phyloP scores from a whole-genome alignment of 371 early-diverging fungal genomes.

The Thermomucor indicae-seudaticae region DNA sequence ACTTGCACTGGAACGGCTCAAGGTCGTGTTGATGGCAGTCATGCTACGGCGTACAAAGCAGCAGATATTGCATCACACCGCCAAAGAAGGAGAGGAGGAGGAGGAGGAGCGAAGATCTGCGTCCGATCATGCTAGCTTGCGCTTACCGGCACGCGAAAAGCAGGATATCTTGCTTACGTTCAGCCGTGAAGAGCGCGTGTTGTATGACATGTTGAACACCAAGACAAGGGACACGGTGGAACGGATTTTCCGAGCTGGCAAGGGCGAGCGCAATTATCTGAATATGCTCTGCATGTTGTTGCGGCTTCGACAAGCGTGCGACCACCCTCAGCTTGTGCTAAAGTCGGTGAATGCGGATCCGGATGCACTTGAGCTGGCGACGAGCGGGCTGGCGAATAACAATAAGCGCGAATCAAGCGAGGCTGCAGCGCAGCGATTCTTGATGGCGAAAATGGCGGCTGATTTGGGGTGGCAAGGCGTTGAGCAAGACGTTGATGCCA shows the following conservation, averaged over 20 bases:
- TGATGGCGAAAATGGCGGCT: constrained; percentile 25
- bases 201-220: constrained; percentile 57
- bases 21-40: constrained; percentile 58
- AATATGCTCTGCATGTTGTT: constrained; percentile 55
- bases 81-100: not conserved
- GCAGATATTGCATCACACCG: constrained; percentile 9
- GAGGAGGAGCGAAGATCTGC: not conserved
- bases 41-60: constrained; percentile 76
- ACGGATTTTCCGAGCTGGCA: constrained; percentile 30
- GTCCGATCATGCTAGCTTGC: constrained; percentile 39
- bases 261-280: constrained; percentile 49
- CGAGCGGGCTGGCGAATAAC: not conserved
- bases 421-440: constrained; percentile 12
- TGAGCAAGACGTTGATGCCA: not conserved
- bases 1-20: constrained; percentile 51
- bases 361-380: constrained; percentile 28
- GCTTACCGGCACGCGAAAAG: constrained; percentile 58
- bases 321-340: constrained; percentile 74
- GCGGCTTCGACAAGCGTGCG: constrained; percentile 61
- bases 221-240: constrained; percentile 43
- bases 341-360: constrained; percentile 55
- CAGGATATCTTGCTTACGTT: constrained; percentile 48
- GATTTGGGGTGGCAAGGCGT: constrained; percentile 26
- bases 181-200: constrained; percentile 48
- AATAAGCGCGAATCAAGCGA: constrained; percentile 8